Evolutionary conservation across 257 asterid genomes (phyloP).

Genomic region (Verbascum thapsus): DNA sequence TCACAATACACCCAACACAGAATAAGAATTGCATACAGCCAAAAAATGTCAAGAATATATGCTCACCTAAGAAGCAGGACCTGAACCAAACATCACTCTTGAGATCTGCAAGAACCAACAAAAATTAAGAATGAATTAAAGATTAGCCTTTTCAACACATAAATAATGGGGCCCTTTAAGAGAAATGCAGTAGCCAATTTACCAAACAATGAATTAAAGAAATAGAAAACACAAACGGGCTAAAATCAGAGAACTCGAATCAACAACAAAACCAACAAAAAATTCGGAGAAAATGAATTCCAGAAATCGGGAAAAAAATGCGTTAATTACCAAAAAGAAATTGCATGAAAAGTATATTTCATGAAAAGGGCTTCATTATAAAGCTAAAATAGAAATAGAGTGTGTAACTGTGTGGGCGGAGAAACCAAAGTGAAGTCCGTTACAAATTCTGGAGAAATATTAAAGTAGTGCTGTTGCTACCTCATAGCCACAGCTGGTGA

Average conservation of each 20-base stretch:
- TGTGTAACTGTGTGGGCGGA: background rate
- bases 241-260: constrained; percentile 11
- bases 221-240: background rate
- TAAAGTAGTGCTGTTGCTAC: background rate
- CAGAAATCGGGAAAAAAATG: background rate
- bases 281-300: background rate
- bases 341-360: background rate
- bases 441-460: background rate
- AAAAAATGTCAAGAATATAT: constrained; percentile 5
- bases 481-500: background rate
- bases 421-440: background rate
- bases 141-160: background rate
- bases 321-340: background rate
- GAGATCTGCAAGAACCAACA: background rate
- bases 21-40: background rate
- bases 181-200: constrained; percentile 20
- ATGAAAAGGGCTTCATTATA: background rate
- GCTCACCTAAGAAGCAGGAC: constrained; percentile 22
- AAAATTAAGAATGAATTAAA: constrained; percentile 5
- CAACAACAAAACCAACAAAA: background rate
- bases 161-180: constrained; percentile 2
- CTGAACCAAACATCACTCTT: constrained; percentile 18
- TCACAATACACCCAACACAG: constrained; percentile 19
- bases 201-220: constrained; percentile 23
- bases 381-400: background rate